These are phyloP conservation scores for Dictyostelium citrinum DNA, from an alignment of 78 protist genomes.

Conservation along the genomic window DNA sequence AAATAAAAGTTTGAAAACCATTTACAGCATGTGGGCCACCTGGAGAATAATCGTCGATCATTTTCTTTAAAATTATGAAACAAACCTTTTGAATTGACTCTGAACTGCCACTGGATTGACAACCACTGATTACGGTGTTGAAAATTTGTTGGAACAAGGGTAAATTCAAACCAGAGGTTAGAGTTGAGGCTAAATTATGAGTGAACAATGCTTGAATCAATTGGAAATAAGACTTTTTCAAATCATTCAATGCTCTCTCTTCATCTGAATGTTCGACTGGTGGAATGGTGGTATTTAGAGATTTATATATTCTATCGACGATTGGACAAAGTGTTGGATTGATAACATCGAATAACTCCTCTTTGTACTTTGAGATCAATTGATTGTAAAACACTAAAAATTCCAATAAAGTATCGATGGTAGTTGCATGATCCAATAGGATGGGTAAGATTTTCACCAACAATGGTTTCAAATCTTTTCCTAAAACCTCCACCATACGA, in stretches of 20 bases:
- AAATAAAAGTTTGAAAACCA: slow-evolving; percentile 33
- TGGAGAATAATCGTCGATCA: slow-evolving; percentile 43
- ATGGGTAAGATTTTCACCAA: slow-evolving; percentile 7
- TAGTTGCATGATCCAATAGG: not conserved
- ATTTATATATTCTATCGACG: not conserved
- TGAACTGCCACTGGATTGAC: not conserved
- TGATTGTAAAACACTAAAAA: slow-evolving; percentile 56
- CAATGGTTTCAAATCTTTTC: slow-evolving; percentile 58
- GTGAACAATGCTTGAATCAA: slow-evolving; percentile 3
- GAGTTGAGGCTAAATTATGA: not conserved
- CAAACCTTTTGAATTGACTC: slow-evolving; percentile 51
- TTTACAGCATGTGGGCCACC: slow-evolving; percentile 27
- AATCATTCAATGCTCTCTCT: slow-evolving; percentile 12
- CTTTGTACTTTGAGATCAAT: slow-evolving; percentile 48
- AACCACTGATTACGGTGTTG: slow-evolving; percentile 4
- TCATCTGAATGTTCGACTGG: slow-evolving; percentile 26
- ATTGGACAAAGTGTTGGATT: slow-evolving; percentile 18
- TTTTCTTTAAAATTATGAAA: slow-evolving; percentile 4
- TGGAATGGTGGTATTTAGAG: not conserved
- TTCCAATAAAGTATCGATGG: not conserved
- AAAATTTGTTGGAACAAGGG: not conserved
- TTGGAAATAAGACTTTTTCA: slow-evolving; percentile 25
- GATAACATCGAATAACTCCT: not conserved
- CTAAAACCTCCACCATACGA: slow-evolving; percentile 70
- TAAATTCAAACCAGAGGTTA: slow-evolving; percentile 6